These are phyloP conservation scores for Ettlia oleoabundans DNA, from an alignment of 139 green algal species.

Conservation along the genomic window DNA sequence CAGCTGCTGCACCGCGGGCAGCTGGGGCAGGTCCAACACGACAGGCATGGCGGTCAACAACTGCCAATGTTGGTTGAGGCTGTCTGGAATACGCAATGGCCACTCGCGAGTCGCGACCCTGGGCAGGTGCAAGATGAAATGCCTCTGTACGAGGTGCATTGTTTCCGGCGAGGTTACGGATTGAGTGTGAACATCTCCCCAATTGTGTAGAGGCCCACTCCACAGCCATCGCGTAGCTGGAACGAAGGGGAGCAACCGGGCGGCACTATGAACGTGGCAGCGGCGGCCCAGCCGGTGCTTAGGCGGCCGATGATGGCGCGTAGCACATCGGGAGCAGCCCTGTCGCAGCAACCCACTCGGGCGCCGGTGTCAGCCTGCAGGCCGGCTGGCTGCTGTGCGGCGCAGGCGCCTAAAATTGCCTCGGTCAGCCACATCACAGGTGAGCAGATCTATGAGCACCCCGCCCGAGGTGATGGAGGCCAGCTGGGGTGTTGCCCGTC, in stretches of 20 bases:
- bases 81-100: no score
- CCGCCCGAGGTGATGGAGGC: no score
- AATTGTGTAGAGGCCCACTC: no score
- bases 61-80: neutral
- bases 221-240: neutral
- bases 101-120: no score
- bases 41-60: neutral
- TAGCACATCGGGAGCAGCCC: neutral
- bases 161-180: no score
- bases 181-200: no score
- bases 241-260: neutral
- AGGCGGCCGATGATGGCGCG: neutral
- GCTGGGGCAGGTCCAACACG: neutral
- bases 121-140: no score
- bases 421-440: neutral
- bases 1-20: slow-evolving; percentile 11
- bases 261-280: neutral
- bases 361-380: neutral
- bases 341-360: neutral
- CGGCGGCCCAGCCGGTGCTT: neutral
- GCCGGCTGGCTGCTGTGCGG: neutral
- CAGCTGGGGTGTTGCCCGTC: no score
- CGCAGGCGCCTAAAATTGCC: neutral
- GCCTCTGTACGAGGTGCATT: no score
- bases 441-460: neutral